Evolutionary conservation across 2,329 filamentous ascomycete genomes (phyloP).

Genomic region (Botrytis sinoallii): DNA sequence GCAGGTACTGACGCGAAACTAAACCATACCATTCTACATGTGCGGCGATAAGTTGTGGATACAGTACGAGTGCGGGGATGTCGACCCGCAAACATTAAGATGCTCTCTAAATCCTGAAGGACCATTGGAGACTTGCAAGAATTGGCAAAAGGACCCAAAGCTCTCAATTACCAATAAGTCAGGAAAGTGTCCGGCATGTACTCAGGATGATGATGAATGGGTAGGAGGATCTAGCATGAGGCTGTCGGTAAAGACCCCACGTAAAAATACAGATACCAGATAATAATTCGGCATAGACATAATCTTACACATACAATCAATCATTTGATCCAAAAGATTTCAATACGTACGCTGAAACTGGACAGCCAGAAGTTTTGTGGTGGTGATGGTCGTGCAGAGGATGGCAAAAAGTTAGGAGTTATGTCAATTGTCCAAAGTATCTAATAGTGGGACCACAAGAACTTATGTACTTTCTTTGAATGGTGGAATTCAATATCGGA

Average conservation of each 20-base stretch:
- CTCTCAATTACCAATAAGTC: background rate
- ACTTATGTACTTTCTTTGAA: background rate
- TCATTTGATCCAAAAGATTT: background rate
- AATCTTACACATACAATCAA: background rate
- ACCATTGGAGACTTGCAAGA: background rate
- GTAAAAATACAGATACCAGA: background rate
- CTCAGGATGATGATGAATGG: background rate
- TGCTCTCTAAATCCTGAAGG: conserved; percentile 3
- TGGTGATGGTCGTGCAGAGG: background rate
- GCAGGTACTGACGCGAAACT: background rate
- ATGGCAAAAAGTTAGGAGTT: background rate
- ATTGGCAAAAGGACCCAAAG: conserved; percentile 3
- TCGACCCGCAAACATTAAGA: conserved; percentile 4
- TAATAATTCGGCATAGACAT: conserved; percentile 1
- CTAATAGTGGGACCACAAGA: background rate
- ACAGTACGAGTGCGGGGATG: conserved; percentile 8
- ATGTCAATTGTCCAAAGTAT: background rate
- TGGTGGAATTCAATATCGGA: background rate
- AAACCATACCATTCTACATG: background rate
- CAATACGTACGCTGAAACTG: background rate
- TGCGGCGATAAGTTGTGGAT: conserved; percentile 7
- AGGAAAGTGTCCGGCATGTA: background rate
- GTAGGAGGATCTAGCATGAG: conserved; percentile 6
- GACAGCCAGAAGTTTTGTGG: background rate
- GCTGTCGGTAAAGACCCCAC: background rate